Conservation (phyloP, 2,329 filamentous ascomycete genomes). For the Diaporthe sp. region DNA sequence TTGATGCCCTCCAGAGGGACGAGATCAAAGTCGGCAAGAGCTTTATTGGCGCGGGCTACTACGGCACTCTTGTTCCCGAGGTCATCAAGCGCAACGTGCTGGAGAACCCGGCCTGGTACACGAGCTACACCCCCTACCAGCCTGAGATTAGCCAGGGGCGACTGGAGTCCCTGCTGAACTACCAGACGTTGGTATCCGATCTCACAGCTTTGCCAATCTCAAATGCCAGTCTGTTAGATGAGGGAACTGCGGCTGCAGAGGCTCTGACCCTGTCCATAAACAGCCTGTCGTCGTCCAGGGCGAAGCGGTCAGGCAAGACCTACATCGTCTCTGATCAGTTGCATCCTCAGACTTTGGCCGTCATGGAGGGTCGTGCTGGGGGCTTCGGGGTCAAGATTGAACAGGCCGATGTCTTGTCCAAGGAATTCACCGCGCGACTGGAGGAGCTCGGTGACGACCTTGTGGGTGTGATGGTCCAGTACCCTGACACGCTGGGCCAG, state of each 20-base stretch:
- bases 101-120: slow-evolving; percentile 97
- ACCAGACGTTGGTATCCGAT: slow-evolving; percentile 92
- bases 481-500: slow-evolving; percentile 89
- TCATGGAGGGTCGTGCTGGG: slow-evolving; percentile 86
- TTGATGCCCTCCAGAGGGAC: slow-evolving; percentile 49
- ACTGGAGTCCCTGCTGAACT: slow-evolving; percentile 92
- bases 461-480: slow-evolving; percentile 93
- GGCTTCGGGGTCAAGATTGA: slow-evolving; percentile 91
- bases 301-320: slow-evolving; percentile 81
- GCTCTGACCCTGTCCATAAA: slow-evolving; percentile 95
- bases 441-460: slow-evolving; percentile 84
- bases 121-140: slow-evolving; percentile 97
- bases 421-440: slow-evolving; percentile 72
- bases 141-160: slow-evolving; percentile 97
- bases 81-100: slow-evolving; percentile 95
- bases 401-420: slow-evolving; percentile 77
- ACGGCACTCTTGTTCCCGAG: slow-evolving; percentile 85
- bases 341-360: slow-evolving; percentile 88
- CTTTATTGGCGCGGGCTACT: slow-evolving; percentile 91
- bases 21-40: slow-evolving; percentile 65
- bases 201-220: slow-evolving; percentile 88
- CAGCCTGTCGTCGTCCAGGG: slow-evolving; percentile 76
- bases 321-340: slow-evolving; percentile 87
- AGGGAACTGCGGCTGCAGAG: slow-evolving; percentile 92
- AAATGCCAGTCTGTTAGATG: slow-evolving; percentile 92